Base-by-base conservation (phyloP, 306 rosid species). In the Quercus cerris region DNA sequence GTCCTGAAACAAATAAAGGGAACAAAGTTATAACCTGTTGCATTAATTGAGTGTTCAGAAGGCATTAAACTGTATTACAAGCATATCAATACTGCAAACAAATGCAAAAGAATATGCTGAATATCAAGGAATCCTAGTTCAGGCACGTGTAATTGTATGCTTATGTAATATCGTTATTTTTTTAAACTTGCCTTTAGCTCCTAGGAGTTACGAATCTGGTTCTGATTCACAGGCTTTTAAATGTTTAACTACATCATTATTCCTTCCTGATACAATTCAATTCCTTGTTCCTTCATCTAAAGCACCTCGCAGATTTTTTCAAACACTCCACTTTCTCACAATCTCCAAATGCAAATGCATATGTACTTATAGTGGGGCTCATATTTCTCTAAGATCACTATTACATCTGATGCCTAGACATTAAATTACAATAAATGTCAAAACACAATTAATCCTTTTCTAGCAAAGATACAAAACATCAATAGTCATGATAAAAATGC, bases 1-100 rank as follows among this genome's bases (percentile, higher is more conserved):
- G 97, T 91, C 77, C 98, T 92, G 93, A 80, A 86, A 77, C 74
- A 28, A 59, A 82, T 22, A 78, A 79, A 62, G 28, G 75, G 19
- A 27, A 75, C 15, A 70, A 1, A 66, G 18, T 72, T 76, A 44
- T 44, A 66, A 63, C 71, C 38, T 54, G 78, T 27, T 11, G 63
- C 77, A 74, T 49, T 51, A 56, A 18, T 55, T 59, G 75, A 63
- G 77, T 44, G 12, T 59, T 46, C 18, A 75, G 46, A 23, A 18
- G 61, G 71, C 68, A 68, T 33, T 38, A 31, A 64, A 84, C 38
- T 14, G 62, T 69, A 76, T 30, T 33, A 2, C 55, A 81, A 33
- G 56, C 46, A 22, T 23, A 66, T 46, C 30, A 30, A 58, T 12
- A 3, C 66, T 49, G 17, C 54, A 49, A 49, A 49, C 11, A 49